Evolutionary conservation across 1,284 basidiomycete genomes (phyloP).

Genomic region (Rhodotorula sp.): DNA sequence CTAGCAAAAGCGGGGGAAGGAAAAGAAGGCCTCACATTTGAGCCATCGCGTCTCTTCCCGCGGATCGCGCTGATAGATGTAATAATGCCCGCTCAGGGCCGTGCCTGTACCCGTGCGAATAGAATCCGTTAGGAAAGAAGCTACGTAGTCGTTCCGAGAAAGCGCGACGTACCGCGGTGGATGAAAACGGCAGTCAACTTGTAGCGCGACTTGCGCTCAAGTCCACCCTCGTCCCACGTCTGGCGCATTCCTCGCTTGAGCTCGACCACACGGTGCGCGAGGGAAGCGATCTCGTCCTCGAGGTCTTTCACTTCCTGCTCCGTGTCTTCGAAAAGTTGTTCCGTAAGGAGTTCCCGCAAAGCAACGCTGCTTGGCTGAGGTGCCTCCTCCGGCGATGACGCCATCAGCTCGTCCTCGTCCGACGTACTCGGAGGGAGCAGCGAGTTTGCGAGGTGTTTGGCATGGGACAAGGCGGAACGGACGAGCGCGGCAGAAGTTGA

Average conservation of each 20-base stretch:
- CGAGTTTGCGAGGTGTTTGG: no score
- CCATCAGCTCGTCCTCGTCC: not conserved
- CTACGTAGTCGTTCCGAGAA: not conserved
- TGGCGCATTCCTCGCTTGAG: slow-evolving; percentile 61
- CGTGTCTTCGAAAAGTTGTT: slow-evolving; percentile 57
- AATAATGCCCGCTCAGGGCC: slow-evolving; percentile 67
- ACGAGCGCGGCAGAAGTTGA: no score
- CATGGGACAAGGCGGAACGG: no score
- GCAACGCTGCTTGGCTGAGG: slow-evolving; percentile 21
- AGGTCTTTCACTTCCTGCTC: slow-evolving; percentile 63
- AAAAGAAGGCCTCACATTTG: slow-evolving; percentile 58
- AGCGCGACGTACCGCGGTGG: slow-evolving; percentile 65
- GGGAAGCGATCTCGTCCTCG: slow-evolving; percentile 49
- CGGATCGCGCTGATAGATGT: slow-evolving; percentile 79
- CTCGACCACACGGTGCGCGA: slow-evolving; percentile 20
- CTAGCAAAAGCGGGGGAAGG: no score
- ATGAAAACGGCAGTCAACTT: slow-evolving; percentile 94
- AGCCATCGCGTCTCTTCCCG: slow-evolving; percentile 77
- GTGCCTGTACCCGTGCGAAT: slow-evolving; percentile 45
- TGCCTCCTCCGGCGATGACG: slow-evolving; percentile 14
- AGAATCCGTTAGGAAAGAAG: not conserved
- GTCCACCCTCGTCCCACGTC: slow-evolving; percentile 61
- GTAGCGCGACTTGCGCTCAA: slow-evolving; percentile 54
- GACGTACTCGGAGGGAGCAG: not conserved
- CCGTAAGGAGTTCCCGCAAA: slow-evolving; percentile 51